Base-by-base conservation (phyloP, 352 stramenopile genomes). In the Pythium utonaiense region DNA sequence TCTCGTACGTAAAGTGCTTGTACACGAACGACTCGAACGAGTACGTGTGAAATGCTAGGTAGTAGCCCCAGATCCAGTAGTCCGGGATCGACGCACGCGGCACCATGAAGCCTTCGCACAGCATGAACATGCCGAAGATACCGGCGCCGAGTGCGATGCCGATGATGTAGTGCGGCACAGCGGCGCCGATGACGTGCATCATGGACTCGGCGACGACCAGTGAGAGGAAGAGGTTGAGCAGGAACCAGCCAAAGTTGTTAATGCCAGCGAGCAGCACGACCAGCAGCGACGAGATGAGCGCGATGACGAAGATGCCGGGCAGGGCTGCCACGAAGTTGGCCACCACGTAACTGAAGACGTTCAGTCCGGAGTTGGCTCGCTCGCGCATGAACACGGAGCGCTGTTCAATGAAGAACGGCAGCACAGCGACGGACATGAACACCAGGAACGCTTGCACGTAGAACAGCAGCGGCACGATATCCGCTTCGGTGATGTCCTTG, bases 401-500 rank as follows among this genome's bases (percentile, higher is more conserved):
- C 56, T 96, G 77, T 41, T 96, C 78, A 50, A 97, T 76, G 27
- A 95, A 75, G 49, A 88, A 86, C 2, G 90, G 90, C n/a, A 97
- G 56, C 3, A 78, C 80, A 6, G 88, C 88, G 17, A 97, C 78
- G 9, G 74, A 91, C 88, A 97, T 97, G 70, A 95, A 97, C 24
- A 94, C 84, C 40, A 96, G 70, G 60, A 97, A 97, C 10, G 88
- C 86, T 47, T 93, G 82, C 9, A 93, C 77, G 71, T 91, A 96
- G 67, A 96, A 96, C 9, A 96, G 58, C 51, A 96, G 30, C 31
- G 74, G 67, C 12, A 83, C 64, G n/a, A 77, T 48, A 36, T 85
- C 76, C 6, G 77, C 60, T 3, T 80, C 64, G 1, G 59, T 69
- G 51, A 84, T n/a, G 14, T 74, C 53, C 6, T 74, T 57, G 64